Percentiles rank a stretch among this genome's conserved stretches.
These are phyloP conservation scores for Eimeria sp. DNA, from an alignment of 169 alveolate species.

Conservation along the genomic window DNA sequence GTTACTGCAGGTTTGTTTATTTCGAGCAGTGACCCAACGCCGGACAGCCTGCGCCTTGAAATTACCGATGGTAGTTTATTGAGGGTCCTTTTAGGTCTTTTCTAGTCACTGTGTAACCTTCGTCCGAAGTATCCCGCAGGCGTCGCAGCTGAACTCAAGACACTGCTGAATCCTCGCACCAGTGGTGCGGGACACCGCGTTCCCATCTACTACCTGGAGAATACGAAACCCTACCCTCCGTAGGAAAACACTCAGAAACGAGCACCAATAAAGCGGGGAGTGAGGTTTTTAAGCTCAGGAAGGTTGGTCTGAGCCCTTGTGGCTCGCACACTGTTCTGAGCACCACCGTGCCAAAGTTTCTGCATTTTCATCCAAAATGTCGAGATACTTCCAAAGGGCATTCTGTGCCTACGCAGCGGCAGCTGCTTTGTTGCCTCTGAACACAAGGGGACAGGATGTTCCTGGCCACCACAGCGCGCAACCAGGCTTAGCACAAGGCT, in stretches of 20 bases:
- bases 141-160: not conserved
- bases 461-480: slow-evolving; percentile 58
- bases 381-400: slow-evolving; percentile 33
- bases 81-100: not conserved
- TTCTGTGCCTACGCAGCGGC: slow-evolving; percentile 74
- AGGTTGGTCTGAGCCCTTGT: not conserved
- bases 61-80: not conserved
- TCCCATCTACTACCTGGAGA: not conserved
- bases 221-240: not conserved
- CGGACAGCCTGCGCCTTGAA: not conserved
- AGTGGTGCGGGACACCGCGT: not conserved
- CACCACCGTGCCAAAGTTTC: not conserved
- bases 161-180: not conserved
- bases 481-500: slow-evolving; percentile 41
- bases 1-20: slow-evolving; percentile 10
- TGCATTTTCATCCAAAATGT: not conserved
- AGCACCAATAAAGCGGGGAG: not conserved
- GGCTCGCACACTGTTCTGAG: not conserved
- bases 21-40: slow-evolving; percentile 61
- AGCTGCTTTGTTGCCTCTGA: slow-evolving; percentile 35
- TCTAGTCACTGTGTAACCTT: not conserved
- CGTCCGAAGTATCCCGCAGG: not conserved
- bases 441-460: slow-evolving; percentile 51
- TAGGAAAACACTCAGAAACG: not conserved
- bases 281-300: not conserved